Evolutionary conservation across 2,329 filamentous ascomycete genomes (phyloP).

Genomic region (Epichloe hybrida): DNA sequence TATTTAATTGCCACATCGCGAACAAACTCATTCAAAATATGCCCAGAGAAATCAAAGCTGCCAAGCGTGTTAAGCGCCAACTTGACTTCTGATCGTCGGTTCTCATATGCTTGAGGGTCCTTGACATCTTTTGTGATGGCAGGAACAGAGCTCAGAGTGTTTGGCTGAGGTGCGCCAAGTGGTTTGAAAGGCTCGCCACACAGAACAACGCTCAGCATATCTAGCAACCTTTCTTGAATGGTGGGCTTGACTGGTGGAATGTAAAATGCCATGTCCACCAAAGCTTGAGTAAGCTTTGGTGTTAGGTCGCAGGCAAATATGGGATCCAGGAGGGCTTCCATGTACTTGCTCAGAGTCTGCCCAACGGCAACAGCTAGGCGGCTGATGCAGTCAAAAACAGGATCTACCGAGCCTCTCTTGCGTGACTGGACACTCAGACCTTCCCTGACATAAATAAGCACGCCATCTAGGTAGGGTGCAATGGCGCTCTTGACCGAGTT

Average conservation of each 20-base stretch:
- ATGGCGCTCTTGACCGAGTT: conserved; percentile 94
- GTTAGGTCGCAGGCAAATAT: conserved; percentile 96
- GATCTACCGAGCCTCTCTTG: conserved; percentile 51
- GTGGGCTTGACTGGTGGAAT: conserved; percentile 86
- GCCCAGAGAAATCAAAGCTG: conserved; percentile 91
- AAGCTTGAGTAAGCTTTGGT: conserved; percentile 81
- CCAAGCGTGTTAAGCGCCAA: conserved; percentile 87
- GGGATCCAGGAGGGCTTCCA: conserved; percentile 86
- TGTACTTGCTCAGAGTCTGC: conserved; percentile 94
- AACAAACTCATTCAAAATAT: conserved; percentile 95
- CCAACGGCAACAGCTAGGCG: conserved; percentile 90
- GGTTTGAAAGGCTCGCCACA: conserved; percentile 88
- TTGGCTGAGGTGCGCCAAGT: conserved; percentile 73
- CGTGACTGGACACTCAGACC: conserved; percentile 70
- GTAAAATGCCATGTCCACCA: conserved; percentile 98
- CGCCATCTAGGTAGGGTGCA: conserved; percentile 85
- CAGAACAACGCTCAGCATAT: conserved; percentile 88
- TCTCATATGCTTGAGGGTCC: conserved; percentile 68
- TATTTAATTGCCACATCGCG: conserved; percentile 97
- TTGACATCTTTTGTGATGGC: conserved; percentile 80
- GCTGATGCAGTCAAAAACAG: conserved; percentile 95
- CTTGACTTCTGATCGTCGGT: conserved; percentile 74
- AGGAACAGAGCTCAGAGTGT: conserved; percentile 67
- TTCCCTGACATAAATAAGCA: conserved; percentile 85
- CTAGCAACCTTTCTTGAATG: conserved; percentile 85